Percentiles rank a stretch among this genome's conserved stretches.
phyloP scores from a whole-genome alignment of 2,329 filamentous ascomycete species.

The Thielaviopsis euricoi region DNA sequence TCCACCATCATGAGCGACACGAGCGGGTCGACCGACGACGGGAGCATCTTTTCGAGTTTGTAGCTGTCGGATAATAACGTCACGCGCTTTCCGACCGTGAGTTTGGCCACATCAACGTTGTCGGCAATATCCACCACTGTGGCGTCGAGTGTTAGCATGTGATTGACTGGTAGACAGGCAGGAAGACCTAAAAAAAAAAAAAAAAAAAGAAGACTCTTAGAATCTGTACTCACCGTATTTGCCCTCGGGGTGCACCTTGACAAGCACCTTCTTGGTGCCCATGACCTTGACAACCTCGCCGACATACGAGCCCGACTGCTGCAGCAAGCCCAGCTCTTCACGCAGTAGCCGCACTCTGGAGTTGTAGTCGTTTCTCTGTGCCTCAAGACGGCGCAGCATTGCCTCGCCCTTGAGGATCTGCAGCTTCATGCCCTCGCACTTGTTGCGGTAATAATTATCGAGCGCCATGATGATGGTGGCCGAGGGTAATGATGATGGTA shows the following conservation, averaged over 20 bases:
- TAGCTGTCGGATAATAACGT: slow-evolving; percentile 94
- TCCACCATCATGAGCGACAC: slow-evolving; percentile 99
- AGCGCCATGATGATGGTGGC: slow-evolving; percentile 60
- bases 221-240: slow-evolving; percentile 98
- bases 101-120: slow-evolving; percentile 83
- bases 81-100: slow-evolving; percentile 93
- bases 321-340: slow-evolving; percentile 87
- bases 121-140: slow-evolving; percentile 91
- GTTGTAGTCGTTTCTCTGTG: slow-evolving; percentile 98
- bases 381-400: slow-evolving; percentile 83
- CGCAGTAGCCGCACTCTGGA: slow-evolving; percentile 85
- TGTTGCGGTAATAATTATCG: slow-evolving; percentile 98
- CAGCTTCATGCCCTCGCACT: slow-evolving; percentile 99
- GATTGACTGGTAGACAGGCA: neutral
- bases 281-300: slow-evolving; percentile 99
- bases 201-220: neutral
- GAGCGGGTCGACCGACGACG: slow-evolving; percentile 92
- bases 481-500: neutral
- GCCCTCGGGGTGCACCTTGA: slow-evolving; percentile 97
- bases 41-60: slow-evolving; percentile 96
- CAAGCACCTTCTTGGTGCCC: slow-evolving; percentile 97
- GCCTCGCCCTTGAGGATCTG: slow-evolving; percentile 99
- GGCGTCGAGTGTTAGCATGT: neutral
- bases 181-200: neutral
- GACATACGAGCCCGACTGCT: slow-evolving; percentile 95